These are phyloP conservation scores for Polyporus arcularius DNA, from an alignment of 768 basidiomycete genomes.

Conservation along the genomic window DNA sequence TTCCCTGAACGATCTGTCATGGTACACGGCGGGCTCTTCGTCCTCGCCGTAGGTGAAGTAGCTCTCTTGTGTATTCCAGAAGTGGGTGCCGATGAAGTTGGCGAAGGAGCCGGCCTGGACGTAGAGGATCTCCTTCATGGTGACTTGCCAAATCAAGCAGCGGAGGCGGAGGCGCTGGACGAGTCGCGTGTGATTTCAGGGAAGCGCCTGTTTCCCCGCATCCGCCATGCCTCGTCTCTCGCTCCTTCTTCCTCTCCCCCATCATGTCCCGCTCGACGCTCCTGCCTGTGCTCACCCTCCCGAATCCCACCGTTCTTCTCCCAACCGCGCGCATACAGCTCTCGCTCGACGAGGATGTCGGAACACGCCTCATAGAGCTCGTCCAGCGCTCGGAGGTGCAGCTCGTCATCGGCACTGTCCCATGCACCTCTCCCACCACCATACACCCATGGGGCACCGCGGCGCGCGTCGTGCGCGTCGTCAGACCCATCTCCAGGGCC, in stretches of 20 bases:
- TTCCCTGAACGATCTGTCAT: slow-evolving; percentile 69
- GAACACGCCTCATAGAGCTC: slow-evolving; percentile 64
- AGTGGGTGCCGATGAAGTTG: slow-evolving; percentile 74
- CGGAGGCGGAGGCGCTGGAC: too few species aligned
- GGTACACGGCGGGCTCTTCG: slow-evolving; percentile 45
- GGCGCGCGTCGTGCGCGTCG: slow-evolving; percentile 70
- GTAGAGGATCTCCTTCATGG: slow-evolving; percentile 79
- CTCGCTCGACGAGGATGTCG: slow-evolving; percentile 61
- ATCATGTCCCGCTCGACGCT: slow-evolving; percentile 18
- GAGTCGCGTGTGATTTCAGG: slow-evolving; percentile 8
- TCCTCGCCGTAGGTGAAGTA: slow-evolving; percentile 57
- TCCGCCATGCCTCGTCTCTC: not conserved
- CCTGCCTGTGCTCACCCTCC: slow-evolving; percentile 69
- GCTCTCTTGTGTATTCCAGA: slow-evolving; percentile 80
- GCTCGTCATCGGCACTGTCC: slow-evolving; percentile 69
- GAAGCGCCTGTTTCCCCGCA: slow-evolving; percentile 14
- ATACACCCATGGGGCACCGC: slow-evolving; percentile 65
- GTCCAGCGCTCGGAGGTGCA: slow-evolving; percentile 71
- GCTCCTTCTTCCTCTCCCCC: not conserved
- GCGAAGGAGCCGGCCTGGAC: slow-evolving; percentile 70
- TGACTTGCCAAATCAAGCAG: not conserved
- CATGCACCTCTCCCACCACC: slow-evolving; percentile 39
- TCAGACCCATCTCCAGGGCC: slow-evolving; percentile 58
- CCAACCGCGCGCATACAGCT: slow-evolving; percentile 72
- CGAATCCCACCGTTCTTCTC: slow-evolving; percentile 71